These are phyloP conservation scores for Knufia petricola DNA, from an alignment of 2,329 filamentous ascomycete genomes.

Conservation along the genomic window DNA sequence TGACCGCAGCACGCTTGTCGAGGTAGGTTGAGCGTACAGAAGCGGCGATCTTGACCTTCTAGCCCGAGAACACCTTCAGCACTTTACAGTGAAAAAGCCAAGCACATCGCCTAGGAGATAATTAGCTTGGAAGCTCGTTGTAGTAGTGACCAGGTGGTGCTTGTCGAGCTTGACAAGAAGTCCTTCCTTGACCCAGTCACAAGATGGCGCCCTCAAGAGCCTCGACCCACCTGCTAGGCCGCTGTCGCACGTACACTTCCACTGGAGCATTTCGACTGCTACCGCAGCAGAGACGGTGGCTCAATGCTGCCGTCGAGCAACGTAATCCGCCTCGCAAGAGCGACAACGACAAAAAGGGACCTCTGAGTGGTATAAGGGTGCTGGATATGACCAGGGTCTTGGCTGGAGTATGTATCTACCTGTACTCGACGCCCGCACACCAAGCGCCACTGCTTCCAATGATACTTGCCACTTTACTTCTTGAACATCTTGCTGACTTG, in stretches of 20 bases:
- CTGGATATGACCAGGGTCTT: conserved; percentile 95
- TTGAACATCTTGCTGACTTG: conserved; percentile 6
- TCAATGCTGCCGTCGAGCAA: background rate
- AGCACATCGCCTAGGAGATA: no score
- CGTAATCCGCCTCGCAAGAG: conserved; percentile 7
- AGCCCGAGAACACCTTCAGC: background rate
- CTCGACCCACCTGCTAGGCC: background rate
- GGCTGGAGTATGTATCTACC: conserved; percentile 60
- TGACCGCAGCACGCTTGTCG: no score
- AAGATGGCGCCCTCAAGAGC: conserved; percentile 12
- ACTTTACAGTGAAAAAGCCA: no score
- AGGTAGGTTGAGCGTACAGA: background rate
- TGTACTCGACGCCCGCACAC: background rate
- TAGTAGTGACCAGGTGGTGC: no score
- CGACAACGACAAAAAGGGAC: conserved; percentile 27
- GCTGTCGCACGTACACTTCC: background rate
- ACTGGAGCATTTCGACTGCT: background rate
- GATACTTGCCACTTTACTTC: background rate
- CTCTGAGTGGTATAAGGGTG: conserved; percentile 76
- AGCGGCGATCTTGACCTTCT: background rate
- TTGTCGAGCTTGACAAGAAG: background rate
- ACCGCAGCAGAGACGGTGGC: conserved; percentile 4
- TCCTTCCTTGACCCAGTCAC: no score
- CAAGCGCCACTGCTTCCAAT: background rate
- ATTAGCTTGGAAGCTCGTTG: no score